Percentiles rank a stretch among this genome's conserved stretches.
phyloP scores from a whole-genome alignment of 139 green algal genomes.

The Astrephomene gubernaculifera region DNA sequence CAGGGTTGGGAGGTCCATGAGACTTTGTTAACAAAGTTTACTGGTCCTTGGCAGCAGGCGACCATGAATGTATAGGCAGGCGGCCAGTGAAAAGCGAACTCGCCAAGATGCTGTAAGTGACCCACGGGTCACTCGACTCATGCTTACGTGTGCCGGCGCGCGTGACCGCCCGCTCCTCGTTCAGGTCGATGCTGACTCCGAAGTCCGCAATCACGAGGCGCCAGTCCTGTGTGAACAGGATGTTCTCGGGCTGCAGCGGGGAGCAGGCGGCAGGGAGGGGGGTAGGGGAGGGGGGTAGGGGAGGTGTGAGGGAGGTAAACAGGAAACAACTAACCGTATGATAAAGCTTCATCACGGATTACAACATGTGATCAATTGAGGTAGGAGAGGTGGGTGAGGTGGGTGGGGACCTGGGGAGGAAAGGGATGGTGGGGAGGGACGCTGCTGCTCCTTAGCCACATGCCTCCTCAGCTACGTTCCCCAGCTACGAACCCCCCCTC shows the following conservation, averaged over 20 bases:
- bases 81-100: not conserved
- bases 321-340: not conserved
- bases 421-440: not conserved
- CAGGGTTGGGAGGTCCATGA: not conserved
- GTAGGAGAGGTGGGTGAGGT: too few relatives aligned
- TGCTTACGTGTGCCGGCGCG: slow-evolving; percentile 24
- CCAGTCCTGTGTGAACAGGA: slow-evolving; percentile 28
- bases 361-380: not conserved
- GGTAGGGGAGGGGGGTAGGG: too few relatives aligned
- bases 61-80: not conserved
- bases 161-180: slow-evolving; percentile 40
- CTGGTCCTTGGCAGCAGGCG: not conserved
- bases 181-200: slow-evolving; percentile 24
- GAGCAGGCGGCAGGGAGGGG: too few relatives aligned
- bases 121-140: too few relatives aligned
- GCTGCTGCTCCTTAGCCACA: too few relatives aligned
- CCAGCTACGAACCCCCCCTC: too few relatives aligned
- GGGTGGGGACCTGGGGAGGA: not conserved
- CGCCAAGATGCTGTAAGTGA: not conserved
- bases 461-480: too few relatives aligned
- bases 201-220: slow-evolving; percentile 39
- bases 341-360: not conserved
- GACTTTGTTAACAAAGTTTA: too few relatives aligned
- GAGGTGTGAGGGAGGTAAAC: not conserved
- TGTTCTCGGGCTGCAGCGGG: slow-evolving; percentile 41